These are phyloP conservation scores for Hypoxylon sp. DNA, from an alignment of 2,329 filamentous ascomycete genomes.

Conservation along the genomic window DNA sequence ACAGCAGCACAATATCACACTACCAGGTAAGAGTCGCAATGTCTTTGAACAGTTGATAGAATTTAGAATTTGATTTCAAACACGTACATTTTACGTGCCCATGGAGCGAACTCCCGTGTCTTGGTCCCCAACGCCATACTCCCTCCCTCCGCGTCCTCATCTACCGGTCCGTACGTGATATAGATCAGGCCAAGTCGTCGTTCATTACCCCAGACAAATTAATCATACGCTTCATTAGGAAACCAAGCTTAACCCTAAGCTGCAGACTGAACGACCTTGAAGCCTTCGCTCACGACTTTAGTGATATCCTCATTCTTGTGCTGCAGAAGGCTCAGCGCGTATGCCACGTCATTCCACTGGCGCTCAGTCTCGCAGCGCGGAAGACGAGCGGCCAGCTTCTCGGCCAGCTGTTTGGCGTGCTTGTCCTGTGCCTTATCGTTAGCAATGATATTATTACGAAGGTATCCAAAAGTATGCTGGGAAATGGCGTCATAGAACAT, in stretches of 20 bases:
- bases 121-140: constrained; percentile 27
- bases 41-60: background rate
- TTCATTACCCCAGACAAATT: constrained; percentile 11
- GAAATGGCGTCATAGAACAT: constrained; percentile 51
- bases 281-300: constrained; percentile 82
- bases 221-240: constrained; percentile 2
- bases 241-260: constrained; percentile 55
- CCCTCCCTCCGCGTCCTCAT: constrained; percentile 22
- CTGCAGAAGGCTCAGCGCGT: constrained; percentile 87
- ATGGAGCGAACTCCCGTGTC: background rate
- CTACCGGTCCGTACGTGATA: constrained; percentile 12
- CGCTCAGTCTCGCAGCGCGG: constrained; percentile 90
- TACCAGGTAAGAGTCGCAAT: background rate
- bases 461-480: constrained; percentile 13
- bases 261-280: constrained; percentile 76
- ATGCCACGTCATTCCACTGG: constrained; percentile 98
- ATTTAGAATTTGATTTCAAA: constrained; percentile 6
- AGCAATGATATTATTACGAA: constrained; percentile 6
- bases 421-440: constrained; percentile 77
- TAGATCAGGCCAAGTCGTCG: constrained; percentile 6
- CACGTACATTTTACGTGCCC: background rate
- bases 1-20: background rate
- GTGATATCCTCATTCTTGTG: constrained; percentile 94
- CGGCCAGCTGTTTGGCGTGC: constrained; percentile 92
- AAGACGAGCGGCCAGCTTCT: constrained; percentile 91